These are phyloP conservation scores for Filobasidium uniguttulatum DNA, from an alignment of 1,284 basidiomycete genomes.

Conservation along the genomic window DNA sequence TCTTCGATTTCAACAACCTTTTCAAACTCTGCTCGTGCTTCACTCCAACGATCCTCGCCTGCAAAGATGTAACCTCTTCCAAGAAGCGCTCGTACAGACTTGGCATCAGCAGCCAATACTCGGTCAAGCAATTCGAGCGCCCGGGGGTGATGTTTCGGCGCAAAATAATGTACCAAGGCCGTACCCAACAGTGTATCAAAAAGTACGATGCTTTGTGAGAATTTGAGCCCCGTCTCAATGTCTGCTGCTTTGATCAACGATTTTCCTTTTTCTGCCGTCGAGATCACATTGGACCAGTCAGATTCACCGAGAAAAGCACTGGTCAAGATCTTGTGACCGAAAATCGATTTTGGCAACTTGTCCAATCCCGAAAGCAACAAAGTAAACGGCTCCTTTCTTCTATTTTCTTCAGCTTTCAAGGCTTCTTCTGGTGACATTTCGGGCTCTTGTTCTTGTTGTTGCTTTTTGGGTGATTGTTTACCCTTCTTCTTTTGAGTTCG, in stretches of 20 bases:
- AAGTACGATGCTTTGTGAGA: constrained; percentile 33
- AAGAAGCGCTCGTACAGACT: constrained; percentile 56
- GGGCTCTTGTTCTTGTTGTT: constrained; percentile 31
- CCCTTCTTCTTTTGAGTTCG: constrained; percentile 21
- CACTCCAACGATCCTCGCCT: constrained; percentile 51
- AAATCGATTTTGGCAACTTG: constrained; percentile 47
- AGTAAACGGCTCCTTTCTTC: constrained; percentile 5
- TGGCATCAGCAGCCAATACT: constrained; percentile 50
- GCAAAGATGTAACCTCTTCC: constrained; percentile 62
- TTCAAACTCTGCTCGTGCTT: constrained; percentile 53
- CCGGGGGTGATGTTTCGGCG: constrained; percentile 75
- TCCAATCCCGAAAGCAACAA: constrained; percentile 49
- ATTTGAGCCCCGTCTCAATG: constrained; percentile 45
- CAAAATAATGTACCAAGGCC: constrained; percentile 68
- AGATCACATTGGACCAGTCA: constrained; percentile 64
- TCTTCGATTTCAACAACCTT: constrained; percentile 36
- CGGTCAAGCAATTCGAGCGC: constrained; percentile 61
- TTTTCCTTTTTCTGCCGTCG: constrained; percentile 56
- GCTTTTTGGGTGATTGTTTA: constrained; percentile 29
- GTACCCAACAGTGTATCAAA: constrained; percentile 32
- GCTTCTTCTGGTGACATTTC: constrained; percentile 4
- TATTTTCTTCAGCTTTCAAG: not conserved
- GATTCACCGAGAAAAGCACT: constrained; percentile 59
- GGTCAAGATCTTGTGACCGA: constrained; percentile 57
- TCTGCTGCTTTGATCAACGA: constrained; percentile 48